Conservation (phyloP, 768 basidiomycete species). For the Amanita phalloides region DNA sequence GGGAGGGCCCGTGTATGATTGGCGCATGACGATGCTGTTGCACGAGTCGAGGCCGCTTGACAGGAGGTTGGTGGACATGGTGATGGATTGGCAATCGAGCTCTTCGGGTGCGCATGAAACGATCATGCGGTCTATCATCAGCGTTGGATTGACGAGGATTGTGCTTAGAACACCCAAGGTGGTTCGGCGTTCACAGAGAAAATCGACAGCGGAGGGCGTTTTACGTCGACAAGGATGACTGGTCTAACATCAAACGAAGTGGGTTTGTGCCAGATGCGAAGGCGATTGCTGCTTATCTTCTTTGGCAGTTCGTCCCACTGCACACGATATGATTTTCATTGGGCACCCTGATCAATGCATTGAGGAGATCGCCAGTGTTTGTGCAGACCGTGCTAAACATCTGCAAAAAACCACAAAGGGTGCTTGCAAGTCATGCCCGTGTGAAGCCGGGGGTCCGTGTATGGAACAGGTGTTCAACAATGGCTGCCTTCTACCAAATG, state of each 20-base stretch:
- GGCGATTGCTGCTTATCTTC: not conserved
- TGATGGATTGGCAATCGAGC: not conserved
- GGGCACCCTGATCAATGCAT: constrained; percentile 3
- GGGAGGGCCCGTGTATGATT: not conserved
- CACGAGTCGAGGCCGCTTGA: constrained; percentile 2
- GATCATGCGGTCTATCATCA: not conserved
- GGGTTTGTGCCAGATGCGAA: not conserved
- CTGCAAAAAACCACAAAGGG: not conserved
- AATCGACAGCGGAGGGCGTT: not conserved
- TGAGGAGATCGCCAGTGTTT: not conserved
- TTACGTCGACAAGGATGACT: constrained; percentile 3
- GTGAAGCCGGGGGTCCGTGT: not conserved
- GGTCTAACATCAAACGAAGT: not conserved
- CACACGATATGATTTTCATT: constrained; percentile 4
- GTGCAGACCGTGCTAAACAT: not conserved
- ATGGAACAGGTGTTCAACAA: constrained; percentile 1
- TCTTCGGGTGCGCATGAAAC: not conserved
- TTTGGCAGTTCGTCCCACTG: not conserved
- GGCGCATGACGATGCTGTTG: constrained; percentile 1
- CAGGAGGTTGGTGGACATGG: constrained; percentile 1
- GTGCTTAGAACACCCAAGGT: not conserved
- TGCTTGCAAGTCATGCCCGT: not conserved
- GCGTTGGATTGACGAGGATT: not conserved
- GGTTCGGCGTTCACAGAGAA: not conserved
- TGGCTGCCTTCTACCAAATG: constrained; percentile 3